A percentile compares a stretch with the other conserved stretches of the same genome.
Evolutionary conservation across 345 rosid species (phyloP).

Genomic region (Durio zibethinus): DNA sequence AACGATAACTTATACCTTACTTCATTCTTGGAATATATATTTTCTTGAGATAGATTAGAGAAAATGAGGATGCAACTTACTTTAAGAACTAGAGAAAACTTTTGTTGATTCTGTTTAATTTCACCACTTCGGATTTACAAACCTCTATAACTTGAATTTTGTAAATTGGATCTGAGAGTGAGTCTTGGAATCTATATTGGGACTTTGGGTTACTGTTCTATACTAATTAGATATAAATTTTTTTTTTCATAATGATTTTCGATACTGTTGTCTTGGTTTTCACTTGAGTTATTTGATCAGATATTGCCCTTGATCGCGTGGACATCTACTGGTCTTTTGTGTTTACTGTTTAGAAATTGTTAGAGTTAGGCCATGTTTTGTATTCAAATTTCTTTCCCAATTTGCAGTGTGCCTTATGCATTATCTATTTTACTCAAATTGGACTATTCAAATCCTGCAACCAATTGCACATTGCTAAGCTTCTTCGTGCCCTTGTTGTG

Average conservation of each 20-base stretch:
- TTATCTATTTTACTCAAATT: slow-evolving; percentile 25
- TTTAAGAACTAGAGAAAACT: not conserved
- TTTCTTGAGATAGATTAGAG: not conserved
- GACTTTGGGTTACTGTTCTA: not conserved
- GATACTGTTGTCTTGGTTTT: not conserved
- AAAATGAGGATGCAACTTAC: not conserved
- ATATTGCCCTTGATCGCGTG: not conserved
- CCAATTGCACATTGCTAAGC: slow-evolving; percentile 27
- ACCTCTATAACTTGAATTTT: not conserved
- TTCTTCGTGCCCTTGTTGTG: slow-evolving; percentile 42
- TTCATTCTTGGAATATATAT: not conserved
- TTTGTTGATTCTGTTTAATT: not conserved
- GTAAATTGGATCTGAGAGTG: not conserved
- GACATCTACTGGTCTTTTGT: not conserved
- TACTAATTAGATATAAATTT: not conserved
- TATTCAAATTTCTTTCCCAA: too few species aligned
- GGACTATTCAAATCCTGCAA: slow-evolving; percentile 40
- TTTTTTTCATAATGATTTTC: not conserved
- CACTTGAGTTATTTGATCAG: not conserved
- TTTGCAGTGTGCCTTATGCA: not conserved
- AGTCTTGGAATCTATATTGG: not conserved
- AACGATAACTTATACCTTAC: not conserved
- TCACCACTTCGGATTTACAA: not conserved
- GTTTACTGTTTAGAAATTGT: not conserved
- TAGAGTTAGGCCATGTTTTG: too few species aligned